A percentile compares a stretch with the other conserved stretches of the same genome.
Evolutionary conservation across 116 monocot species (phyloP).

Genomic region (Trichopus zeylanicus): DNA sequence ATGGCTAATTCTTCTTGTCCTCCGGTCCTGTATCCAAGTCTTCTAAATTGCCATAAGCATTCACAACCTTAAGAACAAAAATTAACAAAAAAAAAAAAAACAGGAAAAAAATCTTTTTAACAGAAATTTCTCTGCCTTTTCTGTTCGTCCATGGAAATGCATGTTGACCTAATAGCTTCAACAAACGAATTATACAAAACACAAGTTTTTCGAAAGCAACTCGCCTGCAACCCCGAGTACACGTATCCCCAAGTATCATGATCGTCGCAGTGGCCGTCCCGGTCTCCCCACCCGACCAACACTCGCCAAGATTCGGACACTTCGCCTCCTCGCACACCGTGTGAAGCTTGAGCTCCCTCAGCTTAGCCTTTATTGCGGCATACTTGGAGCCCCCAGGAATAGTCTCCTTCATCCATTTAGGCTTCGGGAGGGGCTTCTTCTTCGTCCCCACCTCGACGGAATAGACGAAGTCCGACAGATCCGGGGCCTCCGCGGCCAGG

Average conservation of each 20-base stretch:
- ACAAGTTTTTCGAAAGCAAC: no score
- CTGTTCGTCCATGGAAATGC: no score
- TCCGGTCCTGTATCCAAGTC: no score
- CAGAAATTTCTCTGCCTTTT: no score
- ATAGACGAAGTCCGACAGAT: constrained; percentile 72
- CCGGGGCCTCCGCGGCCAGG: constrained; percentile 46
- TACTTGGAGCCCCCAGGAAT: constrained; percentile 83
- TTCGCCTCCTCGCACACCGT: constrained; percentile 95
- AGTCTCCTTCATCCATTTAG: constrained; percentile 90
- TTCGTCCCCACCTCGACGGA: constrained; percentile 88
- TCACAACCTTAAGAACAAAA: no score
- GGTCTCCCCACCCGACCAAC: constrained; percentile 96
- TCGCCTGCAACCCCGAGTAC: constrained; percentile 80
- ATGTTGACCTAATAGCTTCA: no score
- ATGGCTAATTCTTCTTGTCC: no score
- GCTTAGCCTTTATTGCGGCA: constrained; percentile 80
- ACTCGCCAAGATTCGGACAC: constrained; percentile 90
- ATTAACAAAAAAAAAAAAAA: no score
- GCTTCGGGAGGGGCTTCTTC: constrained; percentile 83
- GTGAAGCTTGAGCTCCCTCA: constrained; percentile 82
- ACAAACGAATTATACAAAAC: no score
- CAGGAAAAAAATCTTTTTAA: no score
- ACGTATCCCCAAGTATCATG: constrained; percentile 94
- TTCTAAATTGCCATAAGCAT: no score
- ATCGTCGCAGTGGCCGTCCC: constrained; percentile 95